Evolutionary conservation across 2,329 filamentous ascomycete species (phyloP).

Genomic region (Neurospora crassa): DNA sequence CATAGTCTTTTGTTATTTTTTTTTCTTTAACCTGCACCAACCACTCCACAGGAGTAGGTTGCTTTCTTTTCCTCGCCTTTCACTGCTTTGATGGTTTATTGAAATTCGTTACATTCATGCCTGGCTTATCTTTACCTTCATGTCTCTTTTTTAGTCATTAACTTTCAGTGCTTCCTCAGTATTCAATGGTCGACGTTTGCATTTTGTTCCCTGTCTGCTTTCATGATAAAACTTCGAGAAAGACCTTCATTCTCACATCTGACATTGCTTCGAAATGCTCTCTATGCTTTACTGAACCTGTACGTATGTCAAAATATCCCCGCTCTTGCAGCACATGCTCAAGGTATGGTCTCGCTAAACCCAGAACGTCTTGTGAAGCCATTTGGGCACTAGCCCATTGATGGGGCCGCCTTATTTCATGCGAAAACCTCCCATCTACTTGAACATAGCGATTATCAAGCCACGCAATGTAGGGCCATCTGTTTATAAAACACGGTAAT

Average conservation of each 20-base stretch:
- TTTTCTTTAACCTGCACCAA: background rate
- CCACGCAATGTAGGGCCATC: background rate
- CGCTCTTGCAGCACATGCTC: background rate
- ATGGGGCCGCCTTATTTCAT: background rate
- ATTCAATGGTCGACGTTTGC: background rate
- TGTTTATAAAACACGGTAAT: background rate
- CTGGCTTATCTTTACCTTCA: background rate
- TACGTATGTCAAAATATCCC: background rate
- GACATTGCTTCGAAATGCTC: background rate
- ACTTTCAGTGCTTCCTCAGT: background rate
- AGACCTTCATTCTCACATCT: background rate
- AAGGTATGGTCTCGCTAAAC: background rate
- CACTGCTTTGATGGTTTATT: background rate
- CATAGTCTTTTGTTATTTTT: background rate
- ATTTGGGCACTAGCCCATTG: background rate
- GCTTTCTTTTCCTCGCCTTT: background rate
- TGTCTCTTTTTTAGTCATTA: background rate
- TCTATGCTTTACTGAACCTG: background rate
- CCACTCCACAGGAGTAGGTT: too few species aligned
- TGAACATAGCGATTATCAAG: background rate
- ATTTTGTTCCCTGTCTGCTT: background rate
- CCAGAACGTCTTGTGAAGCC: background rate
- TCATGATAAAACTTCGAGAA: background rate
- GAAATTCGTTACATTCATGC: too few species aligned
- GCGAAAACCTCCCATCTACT: background rate